These are phyloP conservation scores for Tephrocybe sp. DNA, from an alignment of 768 basidiomycete species.

Conservation along the genomic window DNA sequence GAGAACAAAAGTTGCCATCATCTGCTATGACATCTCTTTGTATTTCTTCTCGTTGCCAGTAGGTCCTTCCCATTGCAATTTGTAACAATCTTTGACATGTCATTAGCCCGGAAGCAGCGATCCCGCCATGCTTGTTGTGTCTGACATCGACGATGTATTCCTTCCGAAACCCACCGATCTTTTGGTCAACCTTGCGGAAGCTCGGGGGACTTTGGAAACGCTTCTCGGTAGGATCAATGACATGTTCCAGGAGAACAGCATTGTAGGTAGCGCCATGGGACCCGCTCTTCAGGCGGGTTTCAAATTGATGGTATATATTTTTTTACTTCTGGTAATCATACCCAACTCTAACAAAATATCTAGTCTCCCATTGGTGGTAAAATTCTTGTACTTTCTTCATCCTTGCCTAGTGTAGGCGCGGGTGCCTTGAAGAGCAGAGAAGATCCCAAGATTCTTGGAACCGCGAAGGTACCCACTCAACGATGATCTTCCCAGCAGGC, in stretches of 20 bases:
- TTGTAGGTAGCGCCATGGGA: constrained; percentile 91
- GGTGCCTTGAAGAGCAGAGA: constrained; percentile 95
- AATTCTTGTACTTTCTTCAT: constrained; percentile 83
- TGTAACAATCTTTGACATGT: not conserved
- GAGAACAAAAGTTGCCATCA: constrained; percentile 88
- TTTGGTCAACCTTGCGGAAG: constrained; percentile 92
- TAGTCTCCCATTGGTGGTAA: constrained; percentile 95
- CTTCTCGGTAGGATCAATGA: constrained; percentile 85
- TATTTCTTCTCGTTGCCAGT: constrained; percentile 97
- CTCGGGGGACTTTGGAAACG: constrained; percentile 74
- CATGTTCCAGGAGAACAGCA: constrained; percentile 97
- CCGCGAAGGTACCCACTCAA: constrained; percentile 86
- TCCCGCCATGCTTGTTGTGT: constrained; percentile 94
- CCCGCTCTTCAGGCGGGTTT: constrained; percentile 95
- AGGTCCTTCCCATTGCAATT: constrained; percentile 25
- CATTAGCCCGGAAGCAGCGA: constrained; percentile 68
- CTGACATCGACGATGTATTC: constrained; percentile 97
- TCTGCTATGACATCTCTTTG: constrained; percentile 88
- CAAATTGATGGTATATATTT: constrained; percentile 76
- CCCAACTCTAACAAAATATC: not conserved
- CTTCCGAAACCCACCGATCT: constrained; percentile 95
- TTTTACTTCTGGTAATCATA: not conserved
- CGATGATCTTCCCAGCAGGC: too few relatives aligned
- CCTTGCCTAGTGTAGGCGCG: constrained; percentile 83
- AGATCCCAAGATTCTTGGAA: constrained; percentile 94